Conservation (phyloP, 1,284 basidiomycete genomes). For the Heterobasidion parviporum region DNA sequence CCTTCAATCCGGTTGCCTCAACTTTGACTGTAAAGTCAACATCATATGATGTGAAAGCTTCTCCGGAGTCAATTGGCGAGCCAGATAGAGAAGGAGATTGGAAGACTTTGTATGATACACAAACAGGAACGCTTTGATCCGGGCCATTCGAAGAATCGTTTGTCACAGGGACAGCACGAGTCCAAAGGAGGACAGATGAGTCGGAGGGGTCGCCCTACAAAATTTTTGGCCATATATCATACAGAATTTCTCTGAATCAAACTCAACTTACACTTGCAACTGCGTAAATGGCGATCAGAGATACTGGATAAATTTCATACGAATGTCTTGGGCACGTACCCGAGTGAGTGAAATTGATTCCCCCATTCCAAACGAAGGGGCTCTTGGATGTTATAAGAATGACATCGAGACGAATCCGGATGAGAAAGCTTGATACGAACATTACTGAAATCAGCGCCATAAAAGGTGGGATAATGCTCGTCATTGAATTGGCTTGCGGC, state of each 20-base stretch:
- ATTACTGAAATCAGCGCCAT: constrained; percentile 43
- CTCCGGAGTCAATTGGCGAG: constrained; percentile 33
- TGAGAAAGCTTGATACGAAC: constrained; percentile 19
- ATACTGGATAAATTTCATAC: background rate
- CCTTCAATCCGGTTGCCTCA: constrained; percentile 41
- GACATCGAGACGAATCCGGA: background rate
- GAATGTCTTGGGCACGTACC: constrained; percentile 19
- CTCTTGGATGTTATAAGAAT: constrained; percentile 21
- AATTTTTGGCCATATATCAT: constrained; percentile 11
- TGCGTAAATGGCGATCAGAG: constrained; percentile 7
- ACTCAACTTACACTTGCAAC: constrained; percentile 25
- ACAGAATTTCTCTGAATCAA: background rate
- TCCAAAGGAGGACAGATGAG: constrained; percentile 57
- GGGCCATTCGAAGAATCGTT: constrained; percentile 24
- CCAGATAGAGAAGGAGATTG: constrained; percentile 29
- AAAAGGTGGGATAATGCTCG: constrained; percentile 47
- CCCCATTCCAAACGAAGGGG: constrained; percentile 44
- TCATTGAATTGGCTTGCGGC: constrained; percentile 34
- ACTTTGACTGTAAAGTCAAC: constrained; percentile 63
- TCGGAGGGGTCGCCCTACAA: constrained; percentile 49
- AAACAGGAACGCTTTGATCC: constrained; percentile 49
- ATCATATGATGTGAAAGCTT: constrained; percentile 54
- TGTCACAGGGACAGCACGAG: constrained; percentile 38
- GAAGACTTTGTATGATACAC: constrained; percentile 45
- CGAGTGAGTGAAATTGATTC: constrained; percentile 47